Evolutionary conservation across 75 land plant genomes (phyloP).

Genomic region (Cryptomeria japonica): DNA sequence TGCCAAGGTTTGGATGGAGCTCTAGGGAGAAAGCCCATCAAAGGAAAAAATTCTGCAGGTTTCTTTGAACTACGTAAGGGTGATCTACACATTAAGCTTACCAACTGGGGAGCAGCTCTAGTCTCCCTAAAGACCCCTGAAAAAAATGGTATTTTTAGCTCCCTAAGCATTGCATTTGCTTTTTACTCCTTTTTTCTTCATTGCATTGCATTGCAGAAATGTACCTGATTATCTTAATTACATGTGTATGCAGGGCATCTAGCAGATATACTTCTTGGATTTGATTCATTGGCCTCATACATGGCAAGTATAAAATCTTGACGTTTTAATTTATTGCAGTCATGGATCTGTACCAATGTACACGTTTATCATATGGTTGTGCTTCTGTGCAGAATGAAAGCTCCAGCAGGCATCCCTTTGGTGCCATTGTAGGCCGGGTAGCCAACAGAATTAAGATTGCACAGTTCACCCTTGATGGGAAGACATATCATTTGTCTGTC

Average conservation of each 20-base stretch:
- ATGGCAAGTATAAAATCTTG: neutral
- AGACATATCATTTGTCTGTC: constrained; percentile 27
- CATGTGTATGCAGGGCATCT: constrained; percentile 9
- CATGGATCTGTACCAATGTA: neutral
- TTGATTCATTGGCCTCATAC: constrained; percentile 15
- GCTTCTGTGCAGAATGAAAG: neutral
- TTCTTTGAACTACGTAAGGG: constrained; percentile 10
- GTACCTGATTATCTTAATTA: constrained; percentile 5
- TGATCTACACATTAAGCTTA: constrained; percentile 10
- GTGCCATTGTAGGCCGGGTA: constrained; percentile 74
- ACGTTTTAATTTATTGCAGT: neutral
- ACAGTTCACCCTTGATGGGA: constrained; percentile 50
- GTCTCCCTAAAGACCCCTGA: constrained; percentile 20
- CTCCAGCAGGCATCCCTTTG: constrained; percentile 40
- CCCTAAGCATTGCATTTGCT: neutral
- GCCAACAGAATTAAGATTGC: constrained; percentile 71
- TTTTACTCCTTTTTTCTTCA: neutral
- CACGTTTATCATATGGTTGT: neutral
- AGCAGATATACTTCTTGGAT: constrained; percentile 27
- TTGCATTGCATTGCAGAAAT: neutral
- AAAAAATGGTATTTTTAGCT: constrained; percentile 9
- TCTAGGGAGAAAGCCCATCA: neutral
- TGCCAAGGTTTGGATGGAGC: neutral
- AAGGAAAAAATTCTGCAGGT: neutral
- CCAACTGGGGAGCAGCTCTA: constrained; percentile 42